Base-by-base conservation (phyloP, 129 eudicot species). In the Arctium minus region DNA sequence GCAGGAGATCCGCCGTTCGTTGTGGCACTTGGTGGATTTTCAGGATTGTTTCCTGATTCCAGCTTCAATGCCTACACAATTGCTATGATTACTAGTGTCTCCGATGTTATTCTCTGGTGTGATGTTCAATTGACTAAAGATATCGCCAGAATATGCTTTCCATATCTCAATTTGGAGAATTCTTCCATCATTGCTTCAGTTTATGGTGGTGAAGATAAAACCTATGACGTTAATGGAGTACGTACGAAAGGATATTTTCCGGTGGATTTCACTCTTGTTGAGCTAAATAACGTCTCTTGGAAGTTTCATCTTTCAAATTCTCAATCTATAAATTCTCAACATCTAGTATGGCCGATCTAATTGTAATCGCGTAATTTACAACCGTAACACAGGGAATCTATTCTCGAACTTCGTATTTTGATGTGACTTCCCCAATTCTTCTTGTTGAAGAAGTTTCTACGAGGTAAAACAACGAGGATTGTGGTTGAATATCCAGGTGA, bases 401-500 rank as follows among this genome's bases (percentile, higher is more conserved):
- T 68, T 85, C 96, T 64, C 90, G 99, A 42, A 3, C 89, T 22
- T 60, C 71, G 27, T 1, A 0, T 73, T 96, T 91, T 78, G 98
- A 96, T 86, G 56, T 0, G 1, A 2, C 37, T 35, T 17, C 67
- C 39, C 70, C 6, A 56, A 88, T 96, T 85, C 87, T 87, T 75
- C 83, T 87, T 32, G 90, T 90, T 44, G 83, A 84, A 1, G 85
- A 73, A 1, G 91, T 93, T 4, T 85, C 44, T 30, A 42, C 29
- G 17, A 84, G 64, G 4, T 82, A 0, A 81, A 67, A 73, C 94
- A 92, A 70, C 73, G 89, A 38, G 94, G 92, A 32, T 40, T 88
- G 1, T 96, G 99, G 99, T 85, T 96, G 79, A 96, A 89, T 85
- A 81, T 93, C 44, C 97, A 89, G 97, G 97, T 91, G 80, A 73